Conservation (phyloP, 805 yeast species). For the Suhomyces pyralidae region DNA sequence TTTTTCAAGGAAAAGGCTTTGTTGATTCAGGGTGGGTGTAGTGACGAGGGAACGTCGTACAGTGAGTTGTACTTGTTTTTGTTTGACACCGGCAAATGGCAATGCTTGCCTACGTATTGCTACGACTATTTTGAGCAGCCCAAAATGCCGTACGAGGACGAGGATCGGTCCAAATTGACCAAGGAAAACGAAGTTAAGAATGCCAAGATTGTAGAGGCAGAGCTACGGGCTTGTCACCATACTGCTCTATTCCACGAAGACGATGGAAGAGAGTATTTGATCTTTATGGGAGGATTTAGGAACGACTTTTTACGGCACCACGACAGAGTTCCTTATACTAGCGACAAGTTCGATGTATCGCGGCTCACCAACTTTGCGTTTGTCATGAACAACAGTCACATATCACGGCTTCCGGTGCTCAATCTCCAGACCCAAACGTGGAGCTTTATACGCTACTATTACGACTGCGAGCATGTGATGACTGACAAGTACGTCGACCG, state of each 20-base stretch:
- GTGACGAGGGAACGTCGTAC: slow-evolving; percentile 25
- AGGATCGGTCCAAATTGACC: slow-evolving; percentile 17
- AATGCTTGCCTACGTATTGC: slow-evolving; percentile 28
- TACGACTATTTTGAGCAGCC: slow-evolving; percentile 33
- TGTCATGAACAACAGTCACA: slow-evolving; percentile 23
- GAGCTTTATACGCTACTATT: slow-evolving; percentile 35
- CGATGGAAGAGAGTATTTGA: slow-evolving; percentile 32
- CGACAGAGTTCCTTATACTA: slow-evolving; percentile 27
- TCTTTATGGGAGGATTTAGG: slow-evolving; percentile 39
- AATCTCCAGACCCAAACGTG: slow-evolving; percentile 41
- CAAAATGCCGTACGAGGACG: slow-evolving; percentile 30
- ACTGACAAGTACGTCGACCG: slow-evolving; percentile 19
- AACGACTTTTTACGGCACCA: slow-evolving; percentile 35
- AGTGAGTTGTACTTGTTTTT: slow-evolving; percentile 33
- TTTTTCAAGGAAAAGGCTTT: slow-evolving; percentile 29
- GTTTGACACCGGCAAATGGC: slow-evolving; percentile 36
- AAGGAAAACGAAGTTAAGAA: slow-evolving; percentile 23
- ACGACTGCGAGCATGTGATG: slow-evolving; percentile 26
- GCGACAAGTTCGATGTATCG: slow-evolving; percentile 35
- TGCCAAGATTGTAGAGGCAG: slow-evolving; percentile 36
- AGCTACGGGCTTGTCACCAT: slow-evolving; percentile 42
- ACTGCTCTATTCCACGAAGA: slow-evolving; percentile 31
- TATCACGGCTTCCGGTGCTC: slow-evolving; percentile 33
- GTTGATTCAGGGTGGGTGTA: slow-evolving; percentile 41
- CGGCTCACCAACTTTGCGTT: slow-evolving; percentile 30